Percentiles rank a stretch among this genome's conserved stretches.
Evolutionary conservation across 2,329 filamentous ascomycete genomes (phyloP).

Genomic region (Ophiostoma novo-ulmi): DNA sequence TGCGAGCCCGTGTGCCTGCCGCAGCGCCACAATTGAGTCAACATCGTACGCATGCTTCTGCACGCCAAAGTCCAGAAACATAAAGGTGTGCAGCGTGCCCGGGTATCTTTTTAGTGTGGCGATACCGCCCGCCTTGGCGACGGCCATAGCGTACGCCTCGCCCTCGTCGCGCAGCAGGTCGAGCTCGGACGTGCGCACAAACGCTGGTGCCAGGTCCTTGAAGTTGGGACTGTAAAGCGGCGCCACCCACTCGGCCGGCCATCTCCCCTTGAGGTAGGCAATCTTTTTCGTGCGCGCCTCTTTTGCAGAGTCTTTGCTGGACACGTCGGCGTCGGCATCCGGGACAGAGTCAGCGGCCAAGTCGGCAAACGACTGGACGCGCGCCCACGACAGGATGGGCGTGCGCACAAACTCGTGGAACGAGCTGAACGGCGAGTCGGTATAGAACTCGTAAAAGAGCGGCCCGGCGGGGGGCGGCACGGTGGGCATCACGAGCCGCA

Average conservation of each 20-base stretch:
- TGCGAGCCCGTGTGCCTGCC: conserved; percentile 23
- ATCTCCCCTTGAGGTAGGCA: background rate
- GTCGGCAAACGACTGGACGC: conserved; percentile 36
- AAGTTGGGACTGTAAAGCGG: conserved; percentile 41
- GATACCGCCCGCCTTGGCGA: conserved; percentile 20
- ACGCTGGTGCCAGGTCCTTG: conserved; percentile 37
- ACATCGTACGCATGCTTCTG: conserved; percentile 23
- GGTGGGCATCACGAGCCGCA: conserved; percentile 35
- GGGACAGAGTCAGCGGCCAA: conserved; percentile 42
- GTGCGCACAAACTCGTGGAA: conserved; percentile 30
- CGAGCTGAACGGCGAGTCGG: conserved; percentile 34
- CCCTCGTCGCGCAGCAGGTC: conserved; percentile 27
- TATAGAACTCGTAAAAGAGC: conserved; percentile 33
- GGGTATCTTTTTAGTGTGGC: conserved; percentile 25
- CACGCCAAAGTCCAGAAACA: conserved; percentile 16
- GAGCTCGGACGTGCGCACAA: conserved; percentile 24
- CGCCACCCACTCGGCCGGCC: conserved; percentile 29
- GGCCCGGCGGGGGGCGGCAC: conserved; percentile 32
- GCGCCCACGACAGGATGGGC: conserved; percentile 40
- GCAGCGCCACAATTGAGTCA: conserved; percentile 24
- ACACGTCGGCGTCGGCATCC: conserved; percentile 33
- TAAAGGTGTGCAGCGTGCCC: conserved; percentile 24
- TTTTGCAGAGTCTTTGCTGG: conserved; percentile 25
- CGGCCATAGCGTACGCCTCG: conserved; percentile 24
- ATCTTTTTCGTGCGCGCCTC: background rate